Evolutionary conservation across 352 stramenopile genomes (phyloP).

Genomic region (Pythium myriotylum): DNA sequence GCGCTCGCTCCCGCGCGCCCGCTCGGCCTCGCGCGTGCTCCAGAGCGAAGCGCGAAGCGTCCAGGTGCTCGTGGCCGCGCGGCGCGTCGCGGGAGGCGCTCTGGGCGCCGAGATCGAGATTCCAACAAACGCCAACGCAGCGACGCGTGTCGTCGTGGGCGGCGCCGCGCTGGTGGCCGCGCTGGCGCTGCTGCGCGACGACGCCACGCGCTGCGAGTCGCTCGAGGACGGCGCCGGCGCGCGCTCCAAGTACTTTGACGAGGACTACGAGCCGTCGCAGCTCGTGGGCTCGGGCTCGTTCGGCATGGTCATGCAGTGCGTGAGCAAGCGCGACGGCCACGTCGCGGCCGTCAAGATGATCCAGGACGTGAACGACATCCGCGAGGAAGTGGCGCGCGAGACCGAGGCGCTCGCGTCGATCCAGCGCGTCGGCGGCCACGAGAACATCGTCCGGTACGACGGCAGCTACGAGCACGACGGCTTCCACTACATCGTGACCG

Average conservation of each 20-base stretch:
- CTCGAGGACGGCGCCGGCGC: neutral
- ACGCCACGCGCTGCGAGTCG: conserved; percentile 2
- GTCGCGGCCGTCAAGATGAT: conserved; percentile 82
- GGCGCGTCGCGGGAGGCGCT: neutral
- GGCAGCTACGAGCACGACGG: conserved; percentile 72
- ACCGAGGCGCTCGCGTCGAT: conserved; percentile 54
- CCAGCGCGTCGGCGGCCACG: conserved; percentile 59
- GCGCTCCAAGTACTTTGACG: conserved; percentile 43
- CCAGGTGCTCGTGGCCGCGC: conserved; percentile 1
- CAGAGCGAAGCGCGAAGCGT: neutral
- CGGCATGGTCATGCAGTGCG: conserved; percentile 85
- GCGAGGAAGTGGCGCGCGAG: conserved; percentile 66
- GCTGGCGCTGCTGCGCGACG: neutral
- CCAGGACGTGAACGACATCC: conserved; percentile 52
- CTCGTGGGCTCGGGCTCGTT: conserved; percentile 73
- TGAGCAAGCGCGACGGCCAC: conserved; percentile 59
- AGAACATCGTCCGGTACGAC: conserved; percentile 63
- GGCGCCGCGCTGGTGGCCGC: neutral
- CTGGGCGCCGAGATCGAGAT: neutral
- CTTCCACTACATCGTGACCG: conserved; percentile 84
- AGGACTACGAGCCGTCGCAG: conserved; percentile 62
- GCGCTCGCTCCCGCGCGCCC: conserved; percentile 5
- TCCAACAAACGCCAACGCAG: neutral
- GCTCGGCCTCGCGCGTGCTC: neutral
- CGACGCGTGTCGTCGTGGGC: neutral